These are phyloP conservation scores for Ustilago vetiveriae DNA, from an alignment of 1,284 basidiomycete genomes.

Conservation along the genomic window DNA sequence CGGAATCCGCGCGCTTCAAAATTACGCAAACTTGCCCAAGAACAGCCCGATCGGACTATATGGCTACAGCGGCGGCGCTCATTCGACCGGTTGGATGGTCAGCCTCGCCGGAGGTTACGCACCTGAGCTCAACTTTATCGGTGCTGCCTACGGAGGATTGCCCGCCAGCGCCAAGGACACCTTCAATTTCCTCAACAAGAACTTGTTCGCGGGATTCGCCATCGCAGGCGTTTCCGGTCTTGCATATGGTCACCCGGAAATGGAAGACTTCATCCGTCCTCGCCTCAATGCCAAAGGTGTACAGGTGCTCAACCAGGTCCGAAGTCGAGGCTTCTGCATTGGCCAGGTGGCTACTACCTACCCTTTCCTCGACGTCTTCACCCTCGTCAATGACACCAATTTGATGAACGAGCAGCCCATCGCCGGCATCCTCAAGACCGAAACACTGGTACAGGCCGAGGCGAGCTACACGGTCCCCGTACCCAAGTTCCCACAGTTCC, in stretches of 20 bases:
- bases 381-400: slow-evolving; percentile 46
- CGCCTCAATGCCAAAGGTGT: slow-evolving; percentile 31
- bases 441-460: slow-evolving; percentile 42
- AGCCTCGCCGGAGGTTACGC: slow-evolving; percentile 43
- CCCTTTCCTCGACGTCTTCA: slow-evolving; percentile 29
- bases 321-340: slow-evolving; percentile 33
- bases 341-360: slow-evolving; percentile 18
- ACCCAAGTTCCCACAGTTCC: slow-evolving; percentile 53
- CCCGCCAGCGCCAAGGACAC: slow-evolving; percentile 44
- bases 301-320: slow-evolving; percentile 17
- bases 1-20: slow-evolving; percentile 47
- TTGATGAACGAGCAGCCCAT: slow-evolving; percentile 36
- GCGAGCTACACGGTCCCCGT: slow-evolving; percentile 34
- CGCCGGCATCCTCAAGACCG: slow-evolving; percentile 16
- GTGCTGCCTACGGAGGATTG: slow-evolving; percentile 58
- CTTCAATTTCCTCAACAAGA: slow-evolving; percentile 44
- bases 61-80: slow-evolving; percentile 58
- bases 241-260: slow-evolving; percentile 28
- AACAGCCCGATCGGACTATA: slow-evolving; percentile 39
- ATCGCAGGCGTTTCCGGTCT: slow-evolving; percentile 50
- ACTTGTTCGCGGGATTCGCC: slow-evolving; percentile 54
- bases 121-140: slow-evolving; percentile 55
- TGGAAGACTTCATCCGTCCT: slow-evolving; percentile 23
- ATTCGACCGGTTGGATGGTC: slow-evolving; percentile 52
- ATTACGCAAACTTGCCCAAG: slow-evolving; percentile 23